Evolutionary conservation across 1,139 yeast genomes (phyloP).

Genomic region (Eremothecium cymbalariae): DNA sequence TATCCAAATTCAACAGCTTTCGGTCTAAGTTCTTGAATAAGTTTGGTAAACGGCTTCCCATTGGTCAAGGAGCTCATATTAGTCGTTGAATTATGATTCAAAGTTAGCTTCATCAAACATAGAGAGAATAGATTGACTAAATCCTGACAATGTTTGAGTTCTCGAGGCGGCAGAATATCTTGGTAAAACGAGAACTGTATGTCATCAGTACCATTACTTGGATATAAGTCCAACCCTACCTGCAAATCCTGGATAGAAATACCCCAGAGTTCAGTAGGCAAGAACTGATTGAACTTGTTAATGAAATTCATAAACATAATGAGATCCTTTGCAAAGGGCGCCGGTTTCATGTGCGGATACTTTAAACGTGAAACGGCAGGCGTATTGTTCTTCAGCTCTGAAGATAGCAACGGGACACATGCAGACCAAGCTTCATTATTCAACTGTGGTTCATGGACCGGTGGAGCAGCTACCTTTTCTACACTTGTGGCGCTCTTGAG

Average conservation of each 20-base stretch:
- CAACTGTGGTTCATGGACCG: slow-evolving; percentile 7
- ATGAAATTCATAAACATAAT: slow-evolving; percentile 39
- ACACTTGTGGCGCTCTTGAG: not conserved
- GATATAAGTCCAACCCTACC: slow-evolving; percentile 39
- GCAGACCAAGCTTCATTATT: slow-evolving; percentile 22
- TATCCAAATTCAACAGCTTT: slow-evolving; percentile 35
- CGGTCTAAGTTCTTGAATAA: slow-evolving; percentile 39
- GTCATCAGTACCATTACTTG: slow-evolving; percentile 14
- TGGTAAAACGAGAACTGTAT: slow-evolving; percentile 22
- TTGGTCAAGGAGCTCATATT: slow-evolving; percentile 14
- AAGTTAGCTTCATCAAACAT: slow-evolving; percentile 23
- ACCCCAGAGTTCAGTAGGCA: slow-evolving; percentile 32
- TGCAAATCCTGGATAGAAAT: slow-evolving; percentile 45
- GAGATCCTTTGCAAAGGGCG: slow-evolving; percentile 43
- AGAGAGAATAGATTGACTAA: slow-evolving; percentile 26
- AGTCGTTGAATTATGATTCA: slow-evolving; percentile 18
- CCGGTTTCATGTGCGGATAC: slow-evolving; percentile 29
- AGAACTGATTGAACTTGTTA: slow-evolving; percentile 36
- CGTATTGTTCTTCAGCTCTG: slow-evolving; percentile 25
- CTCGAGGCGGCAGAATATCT: slow-evolving; percentile 24
- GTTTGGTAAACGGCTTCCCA: slow-evolving; percentile 28
- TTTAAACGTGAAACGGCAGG: slow-evolving; percentile 27
- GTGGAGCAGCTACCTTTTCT: not conserved
- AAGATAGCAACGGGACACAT: slow-evolving; percentile 20
- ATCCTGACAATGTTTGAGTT: slow-evolving; percentile 26